Evolutionary conservation across 176 grass and related monocot genomes (phyloP).

Genomic region (Cenchrus fungigraminus): DNA sequence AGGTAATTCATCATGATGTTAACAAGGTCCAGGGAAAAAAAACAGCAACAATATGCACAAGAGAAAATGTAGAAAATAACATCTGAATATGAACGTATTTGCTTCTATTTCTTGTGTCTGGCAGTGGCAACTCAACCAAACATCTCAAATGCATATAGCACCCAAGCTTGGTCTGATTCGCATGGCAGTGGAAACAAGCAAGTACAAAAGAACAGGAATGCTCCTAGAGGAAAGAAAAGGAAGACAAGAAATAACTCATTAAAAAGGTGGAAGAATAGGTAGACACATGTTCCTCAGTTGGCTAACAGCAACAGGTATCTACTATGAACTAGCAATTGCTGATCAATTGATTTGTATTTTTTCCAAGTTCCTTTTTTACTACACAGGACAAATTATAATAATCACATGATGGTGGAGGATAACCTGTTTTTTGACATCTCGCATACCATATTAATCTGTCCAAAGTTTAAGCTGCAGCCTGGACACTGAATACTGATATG

Average conservation of each 20-base stretch:
- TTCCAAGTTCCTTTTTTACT: background rate
- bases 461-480: background rate
- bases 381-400: background rate
- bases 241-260: background rate
- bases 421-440: background rate
- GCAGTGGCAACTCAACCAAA: background rate
- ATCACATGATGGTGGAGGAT: background rate
- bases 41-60: background rate
- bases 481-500: background rate
- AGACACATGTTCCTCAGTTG: background rate
- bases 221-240: background rate
- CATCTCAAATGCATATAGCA: background rate
- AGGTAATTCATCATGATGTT: background rate
- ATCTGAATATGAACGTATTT: background rate
- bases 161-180: background rate
- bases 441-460: background rate
- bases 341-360: background rate
- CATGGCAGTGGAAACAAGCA: background rate
- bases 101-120: background rate
- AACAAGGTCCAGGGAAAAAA: background rate
- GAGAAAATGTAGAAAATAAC: background rate
- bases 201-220: background rate
- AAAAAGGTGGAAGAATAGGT: constrained; percentile 11
- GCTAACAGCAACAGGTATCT: background rate
- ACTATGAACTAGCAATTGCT: background rate